These are phyloP conservation scores for Coniella vitis DNA, from an alignment of 2,329 filamentous ascomycete genomes.

Conservation along the genomic window DNA sequence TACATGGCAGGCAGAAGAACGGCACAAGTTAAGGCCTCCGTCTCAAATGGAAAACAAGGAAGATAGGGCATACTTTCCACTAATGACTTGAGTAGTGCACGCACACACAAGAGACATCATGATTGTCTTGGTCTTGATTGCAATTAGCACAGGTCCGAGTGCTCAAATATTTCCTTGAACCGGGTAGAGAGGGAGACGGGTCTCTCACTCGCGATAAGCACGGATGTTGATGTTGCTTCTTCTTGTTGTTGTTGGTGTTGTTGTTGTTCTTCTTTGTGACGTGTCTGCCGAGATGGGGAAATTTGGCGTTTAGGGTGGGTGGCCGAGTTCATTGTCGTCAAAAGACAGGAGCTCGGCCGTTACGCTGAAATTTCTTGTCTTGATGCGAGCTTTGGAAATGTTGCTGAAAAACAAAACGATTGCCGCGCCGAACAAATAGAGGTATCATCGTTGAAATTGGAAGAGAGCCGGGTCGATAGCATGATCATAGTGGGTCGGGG, in stretches of 20 bases:
- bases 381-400: background rate
- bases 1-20: conserved; percentile 4
- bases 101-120: background rate
- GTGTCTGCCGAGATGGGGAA: too few species aligned
- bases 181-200: too few species aligned
- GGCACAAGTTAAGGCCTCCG: background rate
- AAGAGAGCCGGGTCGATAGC: conserved; percentile 26
- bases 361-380: conserved; percentile 1
- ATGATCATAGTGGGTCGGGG: conserved; percentile 23
- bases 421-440: conserved; percentile 17
- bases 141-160: background rate
- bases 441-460: conserved; percentile 25
- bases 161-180: background rate
- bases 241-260: too few species aligned
- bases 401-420: conserved; percentile 6
- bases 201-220: too few species aligned
- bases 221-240: too few species aligned
- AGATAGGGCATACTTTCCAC: conserved; percentile 11
- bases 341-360: background rate
- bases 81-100: background rate
- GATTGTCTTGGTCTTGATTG: background rate
- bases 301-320: background rate
- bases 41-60: background rate
- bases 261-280: too few species aligned
- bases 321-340: too few species aligned